These are phyloP conservation scores for Endoconidiophora laricicola DNA, from an alignment of 2,329 filamentous ascomycete species.

Conservation along the genomic window DNA sequence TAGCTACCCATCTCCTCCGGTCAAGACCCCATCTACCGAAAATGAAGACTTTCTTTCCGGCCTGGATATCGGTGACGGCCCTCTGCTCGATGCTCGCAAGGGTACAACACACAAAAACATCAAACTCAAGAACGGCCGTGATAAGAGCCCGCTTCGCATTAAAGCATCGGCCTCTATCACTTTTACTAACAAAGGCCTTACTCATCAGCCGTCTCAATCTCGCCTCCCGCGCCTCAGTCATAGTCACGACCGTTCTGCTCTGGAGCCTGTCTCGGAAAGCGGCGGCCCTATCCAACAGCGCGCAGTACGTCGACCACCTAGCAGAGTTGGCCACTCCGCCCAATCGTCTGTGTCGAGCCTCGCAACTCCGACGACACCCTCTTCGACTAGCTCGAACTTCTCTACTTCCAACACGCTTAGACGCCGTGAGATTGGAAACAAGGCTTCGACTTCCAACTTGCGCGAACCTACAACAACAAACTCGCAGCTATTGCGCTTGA, in stretches of 20 bases:
- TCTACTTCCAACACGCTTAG: constrained; percentile 33
- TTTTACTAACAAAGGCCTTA: constrained; percentile 64
- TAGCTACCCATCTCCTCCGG: constrained; percentile 7
- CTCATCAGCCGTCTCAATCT: constrained; percentile 28
- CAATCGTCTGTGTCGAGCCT: constrained; percentile 53
- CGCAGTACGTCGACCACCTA: constrained; percentile 44
- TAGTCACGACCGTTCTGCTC: constrained; percentile 48
- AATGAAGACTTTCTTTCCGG: constrained; percentile 71
- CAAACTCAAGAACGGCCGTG: constrained; percentile 59
- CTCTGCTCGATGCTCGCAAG: constrained; percentile 66
- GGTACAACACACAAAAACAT: constrained; percentile 81
- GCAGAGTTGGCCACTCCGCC: constrained; percentile 49
- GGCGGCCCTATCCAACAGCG: constrained; percentile 50
- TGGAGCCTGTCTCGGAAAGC: constrained; percentile 89
- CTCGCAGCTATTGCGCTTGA: constrained; percentile 47
- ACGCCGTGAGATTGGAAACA: constrained; percentile 40
- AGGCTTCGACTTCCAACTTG: constrained; percentile 35
- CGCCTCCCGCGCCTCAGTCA: constrained; percentile 59
- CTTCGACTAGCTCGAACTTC: constrained; percentile 31
- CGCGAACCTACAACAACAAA: constrained; percentile 46
- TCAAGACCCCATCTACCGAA: constrained; percentile 24
- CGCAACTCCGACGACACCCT: constrained; percentile 40
- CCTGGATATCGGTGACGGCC: constrained; percentile 71
- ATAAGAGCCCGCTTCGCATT: constrained; percentile 52
- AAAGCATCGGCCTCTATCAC: constrained; percentile 72